A percentile compares a stretch with the other conserved stretches of the same genome.
Evolutionary conservation across 2,329 filamentous ascomycete genomes (phyloP).

Genomic region (Fusarium caatingaense): DNA sequence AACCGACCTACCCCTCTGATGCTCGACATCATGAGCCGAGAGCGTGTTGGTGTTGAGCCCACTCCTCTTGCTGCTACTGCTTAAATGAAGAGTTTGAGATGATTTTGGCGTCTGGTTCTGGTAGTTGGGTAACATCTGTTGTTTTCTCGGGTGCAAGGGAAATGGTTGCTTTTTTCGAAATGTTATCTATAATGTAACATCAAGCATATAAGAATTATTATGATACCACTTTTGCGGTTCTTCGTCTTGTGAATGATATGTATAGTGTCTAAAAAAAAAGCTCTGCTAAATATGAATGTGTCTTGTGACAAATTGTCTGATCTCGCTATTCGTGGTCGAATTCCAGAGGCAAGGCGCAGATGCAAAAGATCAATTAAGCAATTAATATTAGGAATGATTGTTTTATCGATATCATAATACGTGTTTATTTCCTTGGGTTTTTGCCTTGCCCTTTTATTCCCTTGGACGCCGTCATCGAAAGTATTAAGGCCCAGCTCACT

Average conservation of each 20-base stretch:
- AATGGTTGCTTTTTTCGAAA: slow-evolving; percentile 11
- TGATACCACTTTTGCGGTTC: not conserved
- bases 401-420: slow-evolving; percentile 18
- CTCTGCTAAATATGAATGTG: not conserved
- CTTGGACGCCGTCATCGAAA: slow-evolving; percentile 6
- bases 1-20: slow-evolving; percentile 89
- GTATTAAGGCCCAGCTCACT: not conserved
- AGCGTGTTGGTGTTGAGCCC: slow-evolving; percentile 90
- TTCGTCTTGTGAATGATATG: not conserved
- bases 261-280: not conserved
- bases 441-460: slow-evolving; percentile 5
- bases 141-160: slow-evolving; percentile 24
- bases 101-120: slow-evolving; percentile 33
- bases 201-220: slow-evolving; percentile 1
- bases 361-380: not conserved
- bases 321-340: not conserved
- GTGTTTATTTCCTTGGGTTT: slow-evolving; percentile 2
- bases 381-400: slow-evolving; percentile 9
- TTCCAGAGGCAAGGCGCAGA: not conserved
- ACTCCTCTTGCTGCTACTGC: slow-evolving; percentile 64
- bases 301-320: no score
- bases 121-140: slow-evolving; percentile 26
- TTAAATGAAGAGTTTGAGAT: slow-evolving; percentile 45
- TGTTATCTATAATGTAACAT: slow-evolving; percentile 10
- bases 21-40: slow-evolving; percentile 91